Evolutionary conservation across 78 protist genomes (phyloP).

Genomic region (Salpingoeca rosetta): DNA sequence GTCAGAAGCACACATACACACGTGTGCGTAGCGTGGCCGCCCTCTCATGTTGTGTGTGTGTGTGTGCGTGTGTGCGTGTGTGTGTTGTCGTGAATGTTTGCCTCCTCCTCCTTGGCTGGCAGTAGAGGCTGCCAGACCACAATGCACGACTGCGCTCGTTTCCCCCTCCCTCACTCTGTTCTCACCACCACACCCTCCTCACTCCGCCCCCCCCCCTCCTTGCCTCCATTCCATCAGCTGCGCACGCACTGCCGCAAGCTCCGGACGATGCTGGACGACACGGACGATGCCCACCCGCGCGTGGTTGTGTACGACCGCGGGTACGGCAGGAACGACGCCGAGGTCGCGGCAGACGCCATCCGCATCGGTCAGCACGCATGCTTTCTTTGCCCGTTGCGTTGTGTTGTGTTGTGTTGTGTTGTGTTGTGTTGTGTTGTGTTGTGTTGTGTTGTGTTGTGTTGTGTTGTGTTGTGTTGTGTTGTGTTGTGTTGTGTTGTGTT

Average conservation of each 20-base stretch:
- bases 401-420: neutral
- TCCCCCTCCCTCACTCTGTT: no score
- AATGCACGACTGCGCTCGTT: no score
- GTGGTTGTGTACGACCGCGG: slow-evolving; percentile 71
- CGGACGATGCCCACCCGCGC: neutral
- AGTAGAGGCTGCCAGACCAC: no score
- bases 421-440: neutral
- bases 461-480: neutral
- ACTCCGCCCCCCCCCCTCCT: slow-evolving; percentile 60
- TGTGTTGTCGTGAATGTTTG: no score
- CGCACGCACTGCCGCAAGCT: neutral
- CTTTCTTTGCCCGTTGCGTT: neutral
- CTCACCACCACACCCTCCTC: no score
- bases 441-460: neutral
- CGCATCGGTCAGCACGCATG: no score
- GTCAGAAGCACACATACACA: no score
- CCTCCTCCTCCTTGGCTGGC: no score
- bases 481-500: no score
- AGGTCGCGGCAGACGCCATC: slow-evolving; percentile 80
- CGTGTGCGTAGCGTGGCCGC: no score
- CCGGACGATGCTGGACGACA: neutral
- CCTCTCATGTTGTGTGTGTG: no score
- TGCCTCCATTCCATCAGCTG: neutral
- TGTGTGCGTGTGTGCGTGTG: no score
- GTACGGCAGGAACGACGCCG: slow-evolving; percentile 87